Conservation (phyloP, 345 rosid genomes). For the Eutrema heterophyllum region DNA sequence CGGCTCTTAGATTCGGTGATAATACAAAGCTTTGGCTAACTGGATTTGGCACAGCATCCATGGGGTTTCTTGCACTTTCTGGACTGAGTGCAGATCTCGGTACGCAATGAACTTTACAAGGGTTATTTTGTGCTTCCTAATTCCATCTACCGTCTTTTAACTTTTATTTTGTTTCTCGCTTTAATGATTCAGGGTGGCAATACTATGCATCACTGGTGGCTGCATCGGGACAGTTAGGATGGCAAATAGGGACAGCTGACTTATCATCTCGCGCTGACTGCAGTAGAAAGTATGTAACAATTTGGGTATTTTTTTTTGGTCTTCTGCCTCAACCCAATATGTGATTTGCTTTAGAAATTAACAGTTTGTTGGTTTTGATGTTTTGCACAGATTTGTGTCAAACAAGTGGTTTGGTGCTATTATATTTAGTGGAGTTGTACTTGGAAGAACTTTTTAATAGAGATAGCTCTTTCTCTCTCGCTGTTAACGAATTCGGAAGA, state of each 20-base stretch:
- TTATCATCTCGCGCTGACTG: conserved; percentile 50
- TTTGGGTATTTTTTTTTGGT: background rate
- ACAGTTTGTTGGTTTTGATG: background rate
- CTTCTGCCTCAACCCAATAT: conserved; percentile 40
- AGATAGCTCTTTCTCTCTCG: background rate
- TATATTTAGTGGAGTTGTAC: conserved; percentile 62
- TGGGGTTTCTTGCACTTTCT: conserved; percentile 62
- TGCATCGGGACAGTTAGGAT: conserved; percentile 81
- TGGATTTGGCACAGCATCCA: conserved; percentile 73
- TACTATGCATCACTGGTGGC: conserved; percentile 61
- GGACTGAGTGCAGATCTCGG: conserved; percentile 81
- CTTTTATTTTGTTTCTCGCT: background rate
- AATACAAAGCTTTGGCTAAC: conserved; percentile 69
- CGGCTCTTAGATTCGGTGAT: conserved; percentile 91
- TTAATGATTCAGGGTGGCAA: conserved; percentile 57
- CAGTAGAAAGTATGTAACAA: conserved; percentile 23
- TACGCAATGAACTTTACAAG: conserved; percentile 27
- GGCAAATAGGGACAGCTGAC: conserved; percentile 80
- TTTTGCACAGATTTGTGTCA: conserved; percentile 65
- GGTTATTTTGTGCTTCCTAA: background rate
- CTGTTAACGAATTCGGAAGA: background rate
- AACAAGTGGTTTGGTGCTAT: conserved; percentile 94
- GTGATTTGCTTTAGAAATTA: conserved; percentile 11
- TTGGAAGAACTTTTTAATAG: conserved; percentile 52
- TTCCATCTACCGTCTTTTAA: background rate